Base-by-base conservation (phyloP, 148 eudicot species). In the Nepenthes gracilis region DNA sequence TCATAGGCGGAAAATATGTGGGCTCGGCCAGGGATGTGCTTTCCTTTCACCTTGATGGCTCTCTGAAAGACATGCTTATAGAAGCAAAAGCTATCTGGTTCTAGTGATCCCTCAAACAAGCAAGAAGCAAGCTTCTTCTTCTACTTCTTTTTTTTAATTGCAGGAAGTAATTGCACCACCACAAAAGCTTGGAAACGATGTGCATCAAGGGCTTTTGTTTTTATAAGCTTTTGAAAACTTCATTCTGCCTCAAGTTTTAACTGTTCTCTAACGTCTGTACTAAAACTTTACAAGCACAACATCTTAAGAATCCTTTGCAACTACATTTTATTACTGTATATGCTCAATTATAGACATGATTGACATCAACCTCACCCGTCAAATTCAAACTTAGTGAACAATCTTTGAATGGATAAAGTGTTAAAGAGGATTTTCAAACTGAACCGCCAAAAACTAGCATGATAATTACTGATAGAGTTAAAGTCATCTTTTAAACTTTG, bases 31-130 rank as follows among this genome's bases (percentile, higher is more conserved):
- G 62, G 62, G 75, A 70, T n/a, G 74, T 75, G 2, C 55, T 75
- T 8, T 70, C 65, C 13, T 73, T 67, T 47, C 78, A 74, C 56
- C 68, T 74, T 11, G 43, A 66, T 53, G 78, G 78, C 36, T 65
- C 74, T 14, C 78, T 74, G 3, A 70, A 58, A 53, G 71, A 74
- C 5, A 38, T 56, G 67, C 71, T 74, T 10, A 66, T 74, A 53
- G 61, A 70, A 61, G 78, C 74, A 0, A 70, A 74, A 34, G 78
- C 74, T 58, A 74, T 74, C 9, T 75, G 74, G 78, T 66, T 75
- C 58, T 75, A 66, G 62, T 49, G 53, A 49, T n/a, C 53, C 23
- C 23, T 23, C 23, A 23, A 23, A 23, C 23, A 23, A 23, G 23
- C 23, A 45, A 45, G 48, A 45, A 45, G 8, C 6, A 6, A 45